A percentile compares a stretch with the other conserved stretches of the same genome.
Conservation (phyloP, 108 stramenopile genomes). For the Cyclotella choctawhatcheeana region DNA sequence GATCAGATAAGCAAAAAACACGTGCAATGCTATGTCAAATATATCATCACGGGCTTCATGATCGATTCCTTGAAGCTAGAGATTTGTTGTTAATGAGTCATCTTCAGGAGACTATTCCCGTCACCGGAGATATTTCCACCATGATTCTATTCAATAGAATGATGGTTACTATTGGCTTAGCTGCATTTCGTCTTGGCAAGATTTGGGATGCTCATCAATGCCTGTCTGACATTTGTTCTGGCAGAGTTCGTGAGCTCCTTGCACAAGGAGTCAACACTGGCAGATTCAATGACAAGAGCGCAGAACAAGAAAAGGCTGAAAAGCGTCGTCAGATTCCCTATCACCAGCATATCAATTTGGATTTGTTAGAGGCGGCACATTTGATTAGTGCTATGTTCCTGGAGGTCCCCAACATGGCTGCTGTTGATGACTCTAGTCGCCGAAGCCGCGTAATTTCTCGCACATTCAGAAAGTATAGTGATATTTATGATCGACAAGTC, state of each 20-base stretch:
- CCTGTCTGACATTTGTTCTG: slow-evolving; percentile 91
- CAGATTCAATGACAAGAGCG: slow-evolving; percentile 87
- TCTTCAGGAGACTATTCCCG: slow-evolving; percentile 85
- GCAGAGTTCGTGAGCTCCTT: slow-evolving; percentile 92
- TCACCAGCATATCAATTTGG: slow-evolving; percentile 96
- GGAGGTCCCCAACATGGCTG: slow-evolving; percentile 98
- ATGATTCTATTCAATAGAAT: slow-evolving; percentile 98
- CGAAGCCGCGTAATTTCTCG: slow-evolving; percentile 85
- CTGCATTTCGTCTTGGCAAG: slow-evolving; percentile 96
- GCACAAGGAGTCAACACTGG: slow-evolving; percentile 92
- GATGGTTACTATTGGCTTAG: slow-evolving; percentile 96
- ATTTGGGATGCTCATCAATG: slow-evolving; percentile 96
- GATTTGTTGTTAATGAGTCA: slow-evolving; percentile 98
- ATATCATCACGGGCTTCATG: slow-evolving; percentile 96
- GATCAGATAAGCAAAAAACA: slow-evolving; percentile 84
- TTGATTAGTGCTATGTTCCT: slow-evolving; percentile 97
- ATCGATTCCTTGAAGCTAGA: slow-evolving; percentile 94
- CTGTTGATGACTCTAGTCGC: slow-evolving; percentile 37
- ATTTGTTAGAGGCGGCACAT: slow-evolving; percentile 96
- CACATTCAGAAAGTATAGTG: slow-evolving; percentile 92
- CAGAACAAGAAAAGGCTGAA: slow-evolving; percentile 98
- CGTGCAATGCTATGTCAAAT: slow-evolving; percentile 97
- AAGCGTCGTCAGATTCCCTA: slow-evolving; percentile 95
- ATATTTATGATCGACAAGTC: slow-evolving; percentile 93
- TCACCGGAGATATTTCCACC: slow-evolving; percentile 84